Conservation (phyloP, 164 flowering plant species). For the Santalum album region DNA sequence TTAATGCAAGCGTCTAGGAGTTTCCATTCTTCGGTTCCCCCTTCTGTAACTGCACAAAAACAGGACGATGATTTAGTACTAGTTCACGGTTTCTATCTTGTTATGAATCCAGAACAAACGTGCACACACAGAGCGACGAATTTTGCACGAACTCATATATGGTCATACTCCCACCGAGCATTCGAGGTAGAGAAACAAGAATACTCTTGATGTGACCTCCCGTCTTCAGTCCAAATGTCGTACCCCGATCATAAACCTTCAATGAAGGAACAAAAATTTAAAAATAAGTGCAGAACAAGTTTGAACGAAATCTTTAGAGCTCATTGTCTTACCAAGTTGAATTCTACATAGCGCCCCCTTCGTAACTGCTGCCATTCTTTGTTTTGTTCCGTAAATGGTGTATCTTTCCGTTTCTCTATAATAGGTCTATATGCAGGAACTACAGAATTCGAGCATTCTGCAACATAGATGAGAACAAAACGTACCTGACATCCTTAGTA, state of each 20-base stretch:
- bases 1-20: conserved; percentile 93
- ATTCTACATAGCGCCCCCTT: conserved; percentile 93
- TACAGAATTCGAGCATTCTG: conserved; percentile 94
- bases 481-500: too few species aligned
- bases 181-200: conserved; percentile 94
- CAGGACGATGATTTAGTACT: background rate
- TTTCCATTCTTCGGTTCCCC: conserved; percentile 97
- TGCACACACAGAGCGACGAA: background rate
- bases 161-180: conserved; percentile 97
- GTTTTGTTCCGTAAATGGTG: conserved; percentile 58
- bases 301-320: background rate
- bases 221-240: conserved; percentile 94
- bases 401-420: conserved; percentile 71
- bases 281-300: background rate
- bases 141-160: conserved; percentile 38
- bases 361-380: conserved; percentile 95
- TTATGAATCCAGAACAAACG: background rate
- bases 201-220: conserved; percentile 98
- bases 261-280: background rate
- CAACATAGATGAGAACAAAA: conserved; percentile 6
- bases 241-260: conserved; percentile 98
- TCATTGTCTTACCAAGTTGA: conserved; percentile 68
- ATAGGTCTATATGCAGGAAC: conserved; percentile 90
- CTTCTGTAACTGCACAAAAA: conserved; percentile 65
- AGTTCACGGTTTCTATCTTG: background rate